These are phyloP conservation scores for Hypomontagnella submonticulosa DNA, from an alignment of 495 filamentous ascomycete genomes.

Conservation along the genomic window DNA sequence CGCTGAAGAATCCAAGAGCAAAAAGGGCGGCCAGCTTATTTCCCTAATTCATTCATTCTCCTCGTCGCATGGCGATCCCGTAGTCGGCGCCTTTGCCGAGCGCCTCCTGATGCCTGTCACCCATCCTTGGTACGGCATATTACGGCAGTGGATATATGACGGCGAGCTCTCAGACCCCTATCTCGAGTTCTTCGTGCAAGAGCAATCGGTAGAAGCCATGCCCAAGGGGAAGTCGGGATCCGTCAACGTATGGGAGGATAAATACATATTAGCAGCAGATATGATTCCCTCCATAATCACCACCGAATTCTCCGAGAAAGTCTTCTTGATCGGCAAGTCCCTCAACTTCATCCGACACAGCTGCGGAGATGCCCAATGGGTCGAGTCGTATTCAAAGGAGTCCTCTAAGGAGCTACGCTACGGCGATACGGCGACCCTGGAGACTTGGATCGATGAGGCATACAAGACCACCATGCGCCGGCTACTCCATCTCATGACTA, in stretches of 20 bases:
- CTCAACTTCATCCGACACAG: slow-evolving; percentile 97
- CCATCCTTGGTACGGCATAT: slow-evolving; percentile 96
- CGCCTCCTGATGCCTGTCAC: slow-evolving; percentile 90
- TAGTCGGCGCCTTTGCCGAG: slow-evolving; percentile 93
- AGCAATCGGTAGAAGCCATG: slow-evolving; percentile 66
- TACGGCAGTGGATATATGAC: slow-evolving; percentile 97
- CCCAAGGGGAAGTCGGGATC: slow-evolving; percentile 69
- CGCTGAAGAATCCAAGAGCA: slow-evolving; percentile 86
- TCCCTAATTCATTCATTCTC: slow-evolving; percentile 94
- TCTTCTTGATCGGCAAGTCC: slow-evolving; percentile 97
- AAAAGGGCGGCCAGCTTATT: slow-evolving; percentile 92
- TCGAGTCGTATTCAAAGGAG: slow-evolving; percentile 93
- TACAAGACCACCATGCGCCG: slow-evolving; percentile 98
- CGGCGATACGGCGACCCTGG: slow-evolving; percentile 91
- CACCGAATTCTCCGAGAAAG: slow-evolving; percentile 90
- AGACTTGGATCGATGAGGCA: slow-evolving; percentile 93
- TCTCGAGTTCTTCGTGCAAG: slow-evolving; percentile 92
- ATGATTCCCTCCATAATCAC: slow-evolving; percentile 96
- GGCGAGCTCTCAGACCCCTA: slow-evolving; percentile 97
- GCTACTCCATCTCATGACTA: slow-evolving; percentile 91
- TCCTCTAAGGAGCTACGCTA: slow-evolving; percentile 93
- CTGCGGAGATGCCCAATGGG: slow-evolving; percentile 94
- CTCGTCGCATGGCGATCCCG: slow-evolving; percentile 92
- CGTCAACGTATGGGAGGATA: slow-evolving; percentile 96
- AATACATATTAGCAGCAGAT: slow-evolving; percentile 84